Evolutionary conservation across 495 filamentous ascomycete genomes (phyloP).

Genomic region (Aspergillus coremiiformis): DNA sequence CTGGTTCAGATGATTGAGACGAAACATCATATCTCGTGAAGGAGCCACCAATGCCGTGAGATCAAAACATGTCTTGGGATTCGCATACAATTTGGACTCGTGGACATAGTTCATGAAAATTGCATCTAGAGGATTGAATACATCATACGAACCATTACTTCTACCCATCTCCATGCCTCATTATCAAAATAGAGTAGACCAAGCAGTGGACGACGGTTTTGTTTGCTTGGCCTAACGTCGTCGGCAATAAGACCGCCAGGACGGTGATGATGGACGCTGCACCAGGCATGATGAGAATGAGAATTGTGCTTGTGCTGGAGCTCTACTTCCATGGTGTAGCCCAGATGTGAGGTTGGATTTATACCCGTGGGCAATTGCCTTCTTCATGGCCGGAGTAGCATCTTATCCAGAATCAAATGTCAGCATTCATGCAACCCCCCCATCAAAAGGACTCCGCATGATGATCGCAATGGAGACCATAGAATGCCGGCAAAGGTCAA

Average conservation of each 20-base stretch:
- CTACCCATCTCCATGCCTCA: slow-evolving; percentile 17
- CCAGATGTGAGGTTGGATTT: neutral
- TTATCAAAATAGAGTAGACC: too few species aligned
- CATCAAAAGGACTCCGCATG: too few species aligned
- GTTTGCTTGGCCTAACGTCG: slow-evolving; percentile 23
- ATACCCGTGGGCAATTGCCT: neutral
- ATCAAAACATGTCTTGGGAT: neutral
- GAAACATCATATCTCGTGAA: neutral
- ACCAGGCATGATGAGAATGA: slow-evolving; percentile 11
- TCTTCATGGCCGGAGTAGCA: neutral
- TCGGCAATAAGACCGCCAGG: slow-evolving; percentile 25
- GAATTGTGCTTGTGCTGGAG: neutral
- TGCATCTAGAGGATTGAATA: neutral
- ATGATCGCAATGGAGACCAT: too few species aligned
- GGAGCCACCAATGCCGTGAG: neutral
- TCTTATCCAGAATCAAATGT: too few species aligned
- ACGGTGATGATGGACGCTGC: slow-evolving; percentile 14
- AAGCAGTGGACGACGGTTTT: slow-evolving; percentile 27
- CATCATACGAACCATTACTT: too few species aligned
- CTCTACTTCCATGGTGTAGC: neutral
- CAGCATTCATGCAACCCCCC: too few species aligned
- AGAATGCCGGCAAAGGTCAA: too few species aligned
- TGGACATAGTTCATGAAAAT: neutral
- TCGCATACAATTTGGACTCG: neutral
- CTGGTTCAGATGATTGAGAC: slow-evolving; percentile 18